A percentile compares a stretch with the other conserved stretches of the same genome.
These are phyloP conservation scores for Grosmannia huntii DNA, from an alignment of 2,329 filamentous ascomycete genomes.

Conservation along the genomic window DNA sequence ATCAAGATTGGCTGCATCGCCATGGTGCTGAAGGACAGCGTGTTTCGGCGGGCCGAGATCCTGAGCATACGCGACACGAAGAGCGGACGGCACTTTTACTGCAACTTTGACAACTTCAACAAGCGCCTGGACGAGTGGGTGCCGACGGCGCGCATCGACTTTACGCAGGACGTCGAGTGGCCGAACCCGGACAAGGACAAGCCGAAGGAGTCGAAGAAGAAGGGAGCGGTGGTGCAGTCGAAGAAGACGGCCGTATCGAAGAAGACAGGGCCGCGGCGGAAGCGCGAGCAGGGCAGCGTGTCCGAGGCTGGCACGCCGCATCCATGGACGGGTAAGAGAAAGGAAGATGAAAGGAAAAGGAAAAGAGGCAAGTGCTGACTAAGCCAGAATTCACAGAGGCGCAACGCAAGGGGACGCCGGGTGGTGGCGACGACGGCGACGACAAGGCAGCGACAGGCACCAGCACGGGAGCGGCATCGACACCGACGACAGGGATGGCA, in stretches of 20 bases:
- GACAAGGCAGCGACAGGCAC: constrained; percentile 18
- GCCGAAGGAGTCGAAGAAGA: constrained; percentile 61
- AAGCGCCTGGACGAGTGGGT: constrained; percentile 84
- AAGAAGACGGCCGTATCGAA: constrained; percentile 45
- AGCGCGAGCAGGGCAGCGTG: constrained; percentile 40
- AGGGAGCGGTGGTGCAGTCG: constrained; percentile 27
- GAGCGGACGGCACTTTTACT: constrained; percentile 81
- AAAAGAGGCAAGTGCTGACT: not conserved
- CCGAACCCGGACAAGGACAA: constrained; percentile 78
- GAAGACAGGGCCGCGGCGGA: constrained; percentile 41
- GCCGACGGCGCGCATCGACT: constrained; percentile 66
- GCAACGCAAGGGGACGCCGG: constrained; percentile 25
- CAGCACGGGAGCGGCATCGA: constrained; percentile 2
- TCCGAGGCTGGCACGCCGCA: constrained; percentile 40
- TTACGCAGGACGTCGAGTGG: constrained; percentile 89
- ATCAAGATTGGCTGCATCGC: constrained; percentile 53
- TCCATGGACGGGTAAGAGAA: constrained; percentile 30
- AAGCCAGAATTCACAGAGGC: constrained; percentile 33
- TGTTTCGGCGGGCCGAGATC: constrained; percentile 85
- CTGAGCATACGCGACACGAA: constrained; percentile 87
- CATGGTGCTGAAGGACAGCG: constrained; percentile 58
- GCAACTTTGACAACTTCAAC: constrained; percentile 98
- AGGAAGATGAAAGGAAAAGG: not conserved
- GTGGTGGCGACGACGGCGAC: constrained; percentile 29
- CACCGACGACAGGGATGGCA: not conserved